Evolutionary conservation across 495 filamentous ascomycete genomes (phyloP).

Genomic region (Hypoxylon fragiforme): DNA sequence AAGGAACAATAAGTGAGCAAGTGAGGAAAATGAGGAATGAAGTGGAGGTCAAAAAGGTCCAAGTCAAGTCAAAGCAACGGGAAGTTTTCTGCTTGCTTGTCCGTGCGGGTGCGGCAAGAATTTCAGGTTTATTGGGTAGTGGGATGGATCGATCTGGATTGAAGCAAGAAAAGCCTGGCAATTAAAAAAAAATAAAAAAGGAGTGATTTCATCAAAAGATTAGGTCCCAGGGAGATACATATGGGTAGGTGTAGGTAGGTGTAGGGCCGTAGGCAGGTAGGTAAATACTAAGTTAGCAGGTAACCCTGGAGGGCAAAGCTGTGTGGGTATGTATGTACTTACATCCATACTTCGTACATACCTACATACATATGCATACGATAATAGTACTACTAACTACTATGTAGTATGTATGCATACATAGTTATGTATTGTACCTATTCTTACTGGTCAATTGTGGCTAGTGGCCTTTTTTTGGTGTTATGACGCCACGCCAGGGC

Average conservation of each 20-base stretch:
- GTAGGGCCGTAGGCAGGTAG: neutral
- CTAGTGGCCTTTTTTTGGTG: constrained; percentile 1
- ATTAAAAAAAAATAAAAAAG: constrained; percentile 10
- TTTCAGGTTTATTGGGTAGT: constrained; percentile 29
- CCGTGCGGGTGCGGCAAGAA: constrained; percentile 16
- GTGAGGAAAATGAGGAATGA: neutral
- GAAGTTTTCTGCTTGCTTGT: constrained; percentile 20
- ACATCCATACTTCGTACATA: no score
- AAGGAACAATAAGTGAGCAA: no score
- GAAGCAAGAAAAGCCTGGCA: constrained; percentile 20
- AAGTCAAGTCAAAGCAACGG: constrained; percentile 2
- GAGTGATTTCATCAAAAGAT: constrained; percentile 33
- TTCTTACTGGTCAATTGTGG: neutral
- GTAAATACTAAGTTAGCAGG: neutral
- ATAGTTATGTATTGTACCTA: neutral
- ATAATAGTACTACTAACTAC: no score
- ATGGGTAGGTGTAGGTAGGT: no score
- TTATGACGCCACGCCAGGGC: constrained; percentile 33
- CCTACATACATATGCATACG: no score
- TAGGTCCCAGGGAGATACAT: neutral
- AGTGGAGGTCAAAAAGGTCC: neutral
- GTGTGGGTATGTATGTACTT: no score
- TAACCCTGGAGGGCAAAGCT: no score
- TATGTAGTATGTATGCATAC: no score
- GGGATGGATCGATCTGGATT: constrained; percentile 32